Conservation (phyloP, 257 asterid species). For the Jacaranda mimosifolia region DNA sequence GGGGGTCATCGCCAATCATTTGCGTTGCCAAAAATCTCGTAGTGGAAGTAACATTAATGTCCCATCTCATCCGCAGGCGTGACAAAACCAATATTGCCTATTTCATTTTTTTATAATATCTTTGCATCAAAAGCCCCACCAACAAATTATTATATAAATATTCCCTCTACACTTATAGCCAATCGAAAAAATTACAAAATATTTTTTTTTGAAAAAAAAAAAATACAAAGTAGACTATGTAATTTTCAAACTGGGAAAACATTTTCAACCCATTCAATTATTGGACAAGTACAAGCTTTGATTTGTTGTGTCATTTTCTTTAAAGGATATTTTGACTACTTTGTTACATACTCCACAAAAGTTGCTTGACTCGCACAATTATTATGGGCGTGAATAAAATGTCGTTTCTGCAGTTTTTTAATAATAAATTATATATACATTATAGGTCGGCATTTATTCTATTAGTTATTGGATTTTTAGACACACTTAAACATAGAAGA, state of each 20-base stretch:
- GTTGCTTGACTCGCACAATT: constrained; percentile 40
- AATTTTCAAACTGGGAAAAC: constrained; percentile 1
- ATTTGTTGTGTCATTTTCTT: constrained; percentile 31
- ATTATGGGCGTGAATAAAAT: constrained; percentile 46
- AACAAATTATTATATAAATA: constrained; percentile 24
- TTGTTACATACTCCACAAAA: constrained; percentile 24
- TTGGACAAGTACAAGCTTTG: constrained; percentile 41
- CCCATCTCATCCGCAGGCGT: constrained; percentile 56
- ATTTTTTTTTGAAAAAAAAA: constrained; percentile 1
- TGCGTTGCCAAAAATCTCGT: constrained; percentile 35
- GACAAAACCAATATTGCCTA: constrained; percentile 39
- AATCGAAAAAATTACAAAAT: not conserved
- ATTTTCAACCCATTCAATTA: constrained; percentile 22
- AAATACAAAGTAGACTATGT: not conserved
- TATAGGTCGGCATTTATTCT: too few relatives aligned
- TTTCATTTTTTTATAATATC: constrained; percentile 28
- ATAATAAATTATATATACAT: too few relatives aligned
- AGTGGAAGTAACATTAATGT: constrained; percentile 52
- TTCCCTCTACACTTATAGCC: constrained; percentile 1
- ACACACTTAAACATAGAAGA: too few relatives aligned
- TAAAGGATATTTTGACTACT: constrained; percentile 41
- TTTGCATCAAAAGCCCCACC: constrained; percentile 46
- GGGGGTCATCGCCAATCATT: constrained; percentile 55
- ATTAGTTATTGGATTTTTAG: too few relatives aligned
- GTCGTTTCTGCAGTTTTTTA: not conserved